These are phyloP conservation scores for Knufia fluminis DNA, from an alignment of 2,329 filamentous ascomycete genomes.

Conservation along the genomic window DNA sequence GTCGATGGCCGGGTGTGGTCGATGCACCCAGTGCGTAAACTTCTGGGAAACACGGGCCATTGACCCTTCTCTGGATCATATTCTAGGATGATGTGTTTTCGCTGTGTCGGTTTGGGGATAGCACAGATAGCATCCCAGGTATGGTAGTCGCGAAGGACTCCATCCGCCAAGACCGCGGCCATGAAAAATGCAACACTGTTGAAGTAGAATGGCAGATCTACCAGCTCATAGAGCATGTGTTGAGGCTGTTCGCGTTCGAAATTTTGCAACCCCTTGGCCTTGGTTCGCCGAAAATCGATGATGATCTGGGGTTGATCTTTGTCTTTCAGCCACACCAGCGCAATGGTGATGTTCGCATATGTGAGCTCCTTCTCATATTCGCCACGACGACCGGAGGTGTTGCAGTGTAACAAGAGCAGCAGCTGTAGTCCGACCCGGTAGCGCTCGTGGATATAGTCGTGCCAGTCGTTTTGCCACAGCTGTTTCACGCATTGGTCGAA, in stretches of 20 bases:
- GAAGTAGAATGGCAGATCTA: slow-evolving; percentile 5
- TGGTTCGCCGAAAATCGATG: slow-evolving; percentile 7
- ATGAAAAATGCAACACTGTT: slow-evolving; percentile 5
- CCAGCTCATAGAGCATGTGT: slow-evolving; percentile 9
- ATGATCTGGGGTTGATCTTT: slow-evolving; percentile 6
- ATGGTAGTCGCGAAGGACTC: slow-evolving; percentile 6
- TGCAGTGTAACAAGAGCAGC: slow-evolving; percentile 6
- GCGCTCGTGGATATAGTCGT: slow-evolving; percentile 9
- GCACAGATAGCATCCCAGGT: slow-evolving; percentile 5
- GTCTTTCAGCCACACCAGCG: slow-evolving; percentile 7
- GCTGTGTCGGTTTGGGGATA: neutral
- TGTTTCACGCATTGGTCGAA: neutral
- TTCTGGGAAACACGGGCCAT: neutral
- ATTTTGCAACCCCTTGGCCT: slow-evolving; percentile 7
- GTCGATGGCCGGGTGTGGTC: slow-evolving; percentile 1
- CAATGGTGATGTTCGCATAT: slow-evolving; percentile 1
- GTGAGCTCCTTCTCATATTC: slow-evolving; percentile 8
- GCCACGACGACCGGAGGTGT: slow-evolving; percentile 9
- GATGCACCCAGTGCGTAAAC: neutral
- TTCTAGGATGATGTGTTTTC: neutral
- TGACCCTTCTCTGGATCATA: neutral
- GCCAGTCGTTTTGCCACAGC: slow-evolving; percentile 13
- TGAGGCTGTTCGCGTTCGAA: slow-evolving; percentile 2
- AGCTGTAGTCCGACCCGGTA: slow-evolving; percentile 8
- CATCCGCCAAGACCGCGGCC: neutral